A percentile compares a stretch with the other conserved stretches of the same genome.
Evolutionary conservation across 2,329 filamentous ascomycete species (phyloP).

Genomic region (Lachnellula subtilissima): DNA sequence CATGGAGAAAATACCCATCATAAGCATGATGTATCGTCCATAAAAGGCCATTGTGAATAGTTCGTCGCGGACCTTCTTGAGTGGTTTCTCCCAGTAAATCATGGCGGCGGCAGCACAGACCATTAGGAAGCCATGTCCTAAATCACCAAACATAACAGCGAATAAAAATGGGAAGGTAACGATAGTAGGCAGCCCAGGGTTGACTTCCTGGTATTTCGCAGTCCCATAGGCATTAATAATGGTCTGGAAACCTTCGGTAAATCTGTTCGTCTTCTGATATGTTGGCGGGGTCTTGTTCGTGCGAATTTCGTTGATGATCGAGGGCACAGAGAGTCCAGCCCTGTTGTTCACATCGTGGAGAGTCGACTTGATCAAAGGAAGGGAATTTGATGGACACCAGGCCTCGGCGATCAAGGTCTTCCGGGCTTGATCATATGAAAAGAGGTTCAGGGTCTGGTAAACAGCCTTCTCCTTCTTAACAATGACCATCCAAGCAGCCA

Average conservation of each 20-base stretch:
- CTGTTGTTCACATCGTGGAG: conserved; percentile 95
- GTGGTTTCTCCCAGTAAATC: conserved; percentile 92
- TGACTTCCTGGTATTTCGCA: conserved; percentile 94
- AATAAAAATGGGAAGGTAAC: conserved; percentile 99
- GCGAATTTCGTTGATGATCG: conserved; percentile 95
- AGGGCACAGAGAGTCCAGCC: conserved; percentile 92
- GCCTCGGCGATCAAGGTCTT: conserved; percentile 97
- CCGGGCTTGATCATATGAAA: conserved; percentile 91
- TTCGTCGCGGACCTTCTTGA: conserved; percentile 91
- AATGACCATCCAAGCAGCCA: conserved; percentile 96
- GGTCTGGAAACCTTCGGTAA: conserved; percentile 96
- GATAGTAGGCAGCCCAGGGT: conserved; percentile 90
- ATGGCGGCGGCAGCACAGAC: conserved; percentile 76
- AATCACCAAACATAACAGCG: conserved; percentile 99
- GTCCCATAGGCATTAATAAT: conserved; percentile 99
- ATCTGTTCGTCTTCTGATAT: conserved; percentile 97
- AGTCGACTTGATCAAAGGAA: conserved; percentile 84
- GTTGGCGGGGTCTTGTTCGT: conserved; percentile 98
- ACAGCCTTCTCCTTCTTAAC: conserved; percentile 98
- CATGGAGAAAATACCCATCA: conserved; percentile 97
- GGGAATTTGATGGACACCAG: conserved; percentile 90
- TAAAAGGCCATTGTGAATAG: conserved; percentile 98
- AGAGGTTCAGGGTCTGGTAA: conserved; percentile 90
- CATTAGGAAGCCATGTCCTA: conserved; percentile 92
- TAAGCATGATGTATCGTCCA: conserved; percentile 94